Evolutionary conservation across 1,284 basidiomycete genomes (phyloP), one percentile per base, ranked within the genome.

Genomic region (Apiotrichum siamense): DNA sequence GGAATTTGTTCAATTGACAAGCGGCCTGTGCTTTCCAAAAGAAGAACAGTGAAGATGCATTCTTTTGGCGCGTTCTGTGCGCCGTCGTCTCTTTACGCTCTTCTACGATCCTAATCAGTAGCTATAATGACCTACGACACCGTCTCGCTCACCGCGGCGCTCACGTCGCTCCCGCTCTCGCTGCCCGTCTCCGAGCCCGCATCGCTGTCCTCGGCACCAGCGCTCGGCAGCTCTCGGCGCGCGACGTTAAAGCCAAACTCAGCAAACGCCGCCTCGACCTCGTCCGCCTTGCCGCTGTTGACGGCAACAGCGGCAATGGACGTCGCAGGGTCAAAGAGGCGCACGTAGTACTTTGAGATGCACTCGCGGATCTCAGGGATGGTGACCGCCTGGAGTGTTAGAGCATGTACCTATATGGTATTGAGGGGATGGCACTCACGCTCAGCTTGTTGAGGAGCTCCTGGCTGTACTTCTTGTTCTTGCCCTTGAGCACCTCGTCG

Each of bases 271-370:
- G 80, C 76, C 26, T 78, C 79, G 48, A 94, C 86, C 58, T 85
- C 81, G 25, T 85, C 83, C 0, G 82, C 80, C 69, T 92, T 93
- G 11, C 84, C 82, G 18, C 88, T 84, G 9, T 89, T 83, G 20
- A 88, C 86, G 7, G 91, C 85, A 7, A 91, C 83, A 17, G 90
- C 84, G 0, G 84, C 87, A 23, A 91, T 80, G 3, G 89, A 90
- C 0, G 83, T 81, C 4, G 79, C 75, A 0, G 92, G 69, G 58
- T 87, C 81, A 73, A 99, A 98, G 45, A 98, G 76, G 0, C 92
- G 90, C 33, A 93, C 71, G 74, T 97, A 83, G 73, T 96, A 86
- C 60, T 80, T 84, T 58, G 78, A 73, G 56, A 97, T 78, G 17
- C 81, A 80, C 7, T 70, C 75, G 20, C 88, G 74, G 41, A 97